phyloP scores from a whole-genome alignment of 768 basidiomycete genomes.

The Suillus discolor region DNA sequence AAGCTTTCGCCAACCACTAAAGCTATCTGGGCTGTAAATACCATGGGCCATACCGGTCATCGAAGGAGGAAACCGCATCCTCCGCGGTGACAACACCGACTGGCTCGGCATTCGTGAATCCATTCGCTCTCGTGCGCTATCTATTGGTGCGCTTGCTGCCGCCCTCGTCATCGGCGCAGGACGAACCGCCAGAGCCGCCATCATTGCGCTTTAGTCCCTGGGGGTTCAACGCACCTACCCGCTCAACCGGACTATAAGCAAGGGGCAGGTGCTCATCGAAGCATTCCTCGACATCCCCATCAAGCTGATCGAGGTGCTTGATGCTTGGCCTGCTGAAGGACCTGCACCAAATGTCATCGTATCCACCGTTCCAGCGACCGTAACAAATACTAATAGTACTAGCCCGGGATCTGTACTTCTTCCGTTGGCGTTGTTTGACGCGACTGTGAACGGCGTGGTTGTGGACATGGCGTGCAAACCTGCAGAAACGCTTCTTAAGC shows the following conservation, averaged over 20 bases:
- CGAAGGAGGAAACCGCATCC: conserved; percentile 41
- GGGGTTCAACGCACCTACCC: conserved; percentile 75
- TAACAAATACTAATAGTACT: conserved; percentile 46
- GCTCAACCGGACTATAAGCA: conserved; percentile 80
- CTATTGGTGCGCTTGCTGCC: conserved; percentile 37
- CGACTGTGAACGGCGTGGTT: conserved; percentile 67
- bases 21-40: conserved; percentile 94
- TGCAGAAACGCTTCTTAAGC: conserved; percentile 70
- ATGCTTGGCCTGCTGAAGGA: conserved; percentile 47
- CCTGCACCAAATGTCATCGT: conserved; percentile 73
- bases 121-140: conserved; percentile 46
- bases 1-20: conserved; percentile 77
- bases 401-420: conserved; percentile 47
- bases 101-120: conserved; percentile 84
- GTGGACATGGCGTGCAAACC: conserved; percentile 97
- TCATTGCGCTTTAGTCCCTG: conserved; percentile 80
- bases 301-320: conserved; percentile 59
- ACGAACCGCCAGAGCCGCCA: conserved; percentile 91
- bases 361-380: conserved; percentile 82
- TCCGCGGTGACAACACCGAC: conserved; percentile 95
- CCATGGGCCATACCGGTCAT: conserved; percentile 60
- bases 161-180: conserved; percentile 93
- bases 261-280: conserved; percentile 67
- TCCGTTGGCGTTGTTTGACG: conserved; percentile 42
- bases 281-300: conserved; percentile 71